Percentiles rank a stretch among this genome's conserved stretches.
Conservation (phyloP, 208 protist genomes). For the Zelonia costaricensis region DNA sequence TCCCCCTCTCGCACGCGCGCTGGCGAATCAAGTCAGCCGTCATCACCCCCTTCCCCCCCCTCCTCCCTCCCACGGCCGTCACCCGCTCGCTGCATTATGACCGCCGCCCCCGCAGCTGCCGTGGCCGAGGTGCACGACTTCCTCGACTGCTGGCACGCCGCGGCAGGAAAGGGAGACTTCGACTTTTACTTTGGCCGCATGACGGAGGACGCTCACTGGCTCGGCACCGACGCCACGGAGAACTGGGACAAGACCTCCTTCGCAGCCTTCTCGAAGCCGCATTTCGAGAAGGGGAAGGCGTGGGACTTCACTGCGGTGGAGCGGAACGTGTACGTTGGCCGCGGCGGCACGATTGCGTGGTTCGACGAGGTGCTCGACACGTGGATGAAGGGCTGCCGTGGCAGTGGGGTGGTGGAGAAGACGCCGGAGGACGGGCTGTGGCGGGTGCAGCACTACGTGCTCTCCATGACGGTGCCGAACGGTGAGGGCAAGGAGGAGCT, state of each 20-base stretch:
- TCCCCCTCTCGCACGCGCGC: too few species aligned
- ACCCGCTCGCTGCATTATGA: too few species aligned
- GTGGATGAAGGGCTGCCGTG: constrained; percentile 15
- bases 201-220: constrained; percentile 11
- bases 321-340: constrained; percentile 1
- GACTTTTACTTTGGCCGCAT: constrained; percentile 14
- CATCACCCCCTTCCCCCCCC: too few species aligned
- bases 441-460: constrained; percentile 19
- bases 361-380: constrained; percentile 22
- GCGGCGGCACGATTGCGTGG: constrained; percentile 4
- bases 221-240: constrained; percentile 10
- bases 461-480: constrained; percentile 15
- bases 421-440: constrained; percentile 2
- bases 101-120: too few species aligned
- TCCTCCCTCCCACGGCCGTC: too few species aligned
- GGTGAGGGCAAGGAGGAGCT: constrained; percentile 17
- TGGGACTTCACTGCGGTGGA: constrained; percentile 15
- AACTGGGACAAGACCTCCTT: constrained; percentile 8
- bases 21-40: too few species aligned
- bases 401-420: constrained; percentile 14
- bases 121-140: constrained; percentile 13
- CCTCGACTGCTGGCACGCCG: constrained; percentile 7
- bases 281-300: background rate
- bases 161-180: constrained; percentile 11
- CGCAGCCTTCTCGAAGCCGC: constrained; percentile 5